Evolutionary conservation across 495 filamentous ascomycete genomes (phyloP), one percentile per base, ranked within the genome.

Genomic region (Apiosordaria backusii): DNA sequence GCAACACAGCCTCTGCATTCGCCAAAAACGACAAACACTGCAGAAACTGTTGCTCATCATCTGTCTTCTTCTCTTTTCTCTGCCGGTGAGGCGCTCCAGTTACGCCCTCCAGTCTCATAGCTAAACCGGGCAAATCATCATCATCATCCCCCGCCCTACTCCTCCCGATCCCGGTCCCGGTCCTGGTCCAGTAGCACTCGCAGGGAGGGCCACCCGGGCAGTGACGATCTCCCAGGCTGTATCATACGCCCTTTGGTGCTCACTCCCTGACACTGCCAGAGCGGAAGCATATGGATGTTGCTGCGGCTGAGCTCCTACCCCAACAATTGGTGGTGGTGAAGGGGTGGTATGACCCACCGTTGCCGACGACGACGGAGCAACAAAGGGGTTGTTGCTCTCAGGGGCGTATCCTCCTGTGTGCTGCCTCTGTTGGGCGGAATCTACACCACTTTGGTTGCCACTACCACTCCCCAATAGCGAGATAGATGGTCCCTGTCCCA

Each of bases 181-280:
- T 29, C 3, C 35, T 45, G 35, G 35, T 10, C 35, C 52, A 22
- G 52, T 13, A 55, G 52, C 81, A 27, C 81, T 78, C 57, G 78
- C 66, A 13, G 88, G 86, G 3, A 92, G 75, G 4, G 80, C 75
- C 18, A 93, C 82, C 57, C 84, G 86, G 50, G 80, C 77, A 13
- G 88, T 91, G 57, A 88, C 89, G 2, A 81, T 76, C 71, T 86
- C 84, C 89, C 90, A 92, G 50, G 89, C 86, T 62, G 85, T 82
- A 68, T 90, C 85, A 83, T 87, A 92, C 62, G 76, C 76, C 62
- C 81, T 78, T 71, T 89, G 87, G 65, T 91, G 85, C 52, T 75
- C 26, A 45, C 22, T 61, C 4, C 16, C 69, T 22, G 67, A 18
- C n/a, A 63, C 54, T 3, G 60, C 60, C n/a, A 75, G 72, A 4